Conservation (phyloP, 2,329 filamentous ascomycete genomes). For the Paracorniculantispora psalliotae region DNA sequence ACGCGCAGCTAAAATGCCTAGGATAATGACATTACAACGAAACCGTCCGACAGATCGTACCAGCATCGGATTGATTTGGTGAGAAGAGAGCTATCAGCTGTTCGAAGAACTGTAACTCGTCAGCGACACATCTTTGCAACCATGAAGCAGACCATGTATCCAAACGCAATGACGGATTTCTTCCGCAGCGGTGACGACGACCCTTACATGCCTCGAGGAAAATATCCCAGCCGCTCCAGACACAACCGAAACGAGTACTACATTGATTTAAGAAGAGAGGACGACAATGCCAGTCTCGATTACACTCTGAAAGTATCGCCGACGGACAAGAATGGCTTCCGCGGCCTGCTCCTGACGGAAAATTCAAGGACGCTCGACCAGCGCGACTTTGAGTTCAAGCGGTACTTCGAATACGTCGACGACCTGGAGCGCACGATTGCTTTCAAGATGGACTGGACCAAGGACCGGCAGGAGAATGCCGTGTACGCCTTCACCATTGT, state of each 20-base stretch:
- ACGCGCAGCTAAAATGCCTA: conserved; percentile 20
- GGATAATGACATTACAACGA: conserved; percentile 36
- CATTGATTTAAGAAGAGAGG: conserved; percentile 21
- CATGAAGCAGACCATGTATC: conserved; percentile 21
- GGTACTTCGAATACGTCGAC: conserved; percentile 25
- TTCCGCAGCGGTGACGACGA: conserved; percentile 16
- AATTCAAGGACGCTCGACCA: conserved; percentile 33
- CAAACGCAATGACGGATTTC: conserved; percentile 16
- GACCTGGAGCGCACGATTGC: conserved; percentile 26
- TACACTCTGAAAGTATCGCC: conserved; percentile 30
- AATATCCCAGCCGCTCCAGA: not conserved
- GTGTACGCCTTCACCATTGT: conserved; percentile 47
- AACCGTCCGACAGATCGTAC: conserved; percentile 35
- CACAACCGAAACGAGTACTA: conserved; percentile 8
- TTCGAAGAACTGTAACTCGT: conserved; percentile 30
- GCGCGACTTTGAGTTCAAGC: conserved; percentile 29
- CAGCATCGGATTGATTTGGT: conserved; percentile 37
- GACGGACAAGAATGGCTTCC: conserved; percentile 33
- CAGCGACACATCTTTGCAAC: conserved; percentile 28
- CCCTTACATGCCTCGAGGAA: not conserved
- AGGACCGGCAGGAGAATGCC: conserved; percentile 42
- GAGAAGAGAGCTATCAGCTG: conserved; percentile 35
- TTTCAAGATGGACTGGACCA: conserved; percentile 36
- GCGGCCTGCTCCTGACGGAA: conserved; percentile 35
- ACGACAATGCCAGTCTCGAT: conserved; percentile 18